phyloP scores from a whole-genome alignment of 805 yeast species.

The Ascoidea rubescens region DNA sequence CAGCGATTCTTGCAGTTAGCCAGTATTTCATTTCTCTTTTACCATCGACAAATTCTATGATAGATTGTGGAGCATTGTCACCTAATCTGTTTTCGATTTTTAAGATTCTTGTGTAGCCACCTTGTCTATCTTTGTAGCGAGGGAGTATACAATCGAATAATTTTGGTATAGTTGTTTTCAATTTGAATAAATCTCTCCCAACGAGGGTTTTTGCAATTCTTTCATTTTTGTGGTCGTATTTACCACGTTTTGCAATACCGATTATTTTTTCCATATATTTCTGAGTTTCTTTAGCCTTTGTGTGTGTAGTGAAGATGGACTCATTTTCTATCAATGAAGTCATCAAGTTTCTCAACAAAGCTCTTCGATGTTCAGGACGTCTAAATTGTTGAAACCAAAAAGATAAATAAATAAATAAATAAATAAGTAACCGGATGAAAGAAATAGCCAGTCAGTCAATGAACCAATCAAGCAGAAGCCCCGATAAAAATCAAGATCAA shows the following conservation, averaged over 20 bases:
- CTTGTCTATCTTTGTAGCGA: constrained; percentile 47
- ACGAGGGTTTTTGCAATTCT: constrained; percentile 19
- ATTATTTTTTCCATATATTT: constrained; percentile 49
- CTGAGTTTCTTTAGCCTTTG: constrained; percentile 62
- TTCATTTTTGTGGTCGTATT: constrained; percentile 1
- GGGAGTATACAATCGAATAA: constrained; percentile 49
- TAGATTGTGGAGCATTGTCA: constrained; percentile 83
- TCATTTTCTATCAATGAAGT: constrained; percentile 59
- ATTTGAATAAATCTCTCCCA: constrained; percentile 30
- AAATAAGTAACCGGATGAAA: no score
- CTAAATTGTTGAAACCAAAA: constrained; percentile 13
- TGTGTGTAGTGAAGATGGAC: constrained; percentile 56
- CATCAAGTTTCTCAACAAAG: constrained; percentile 50
- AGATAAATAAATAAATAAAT: no score
- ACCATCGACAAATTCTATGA: constrained; percentile 75
- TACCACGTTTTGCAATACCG: constrained; percentile 34
- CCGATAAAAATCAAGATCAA: no score
- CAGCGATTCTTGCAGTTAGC: constrained; percentile 69
- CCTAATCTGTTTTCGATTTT: constrained; percentile 76
- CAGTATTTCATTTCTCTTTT: constrained; percentile 58
- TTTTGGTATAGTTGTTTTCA: constrained; percentile 42
- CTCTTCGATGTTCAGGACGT: constrained; percentile 35
- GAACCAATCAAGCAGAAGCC: no score
- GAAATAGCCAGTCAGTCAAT: no score
- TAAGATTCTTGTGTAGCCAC: constrained; percentile 80